Evolutionary conservation across 2,329 filamentous ascomycete species (phyloP), one percentile per base, ranked within the genome.

Genomic region (Lachnellula willkommii): DNA sequence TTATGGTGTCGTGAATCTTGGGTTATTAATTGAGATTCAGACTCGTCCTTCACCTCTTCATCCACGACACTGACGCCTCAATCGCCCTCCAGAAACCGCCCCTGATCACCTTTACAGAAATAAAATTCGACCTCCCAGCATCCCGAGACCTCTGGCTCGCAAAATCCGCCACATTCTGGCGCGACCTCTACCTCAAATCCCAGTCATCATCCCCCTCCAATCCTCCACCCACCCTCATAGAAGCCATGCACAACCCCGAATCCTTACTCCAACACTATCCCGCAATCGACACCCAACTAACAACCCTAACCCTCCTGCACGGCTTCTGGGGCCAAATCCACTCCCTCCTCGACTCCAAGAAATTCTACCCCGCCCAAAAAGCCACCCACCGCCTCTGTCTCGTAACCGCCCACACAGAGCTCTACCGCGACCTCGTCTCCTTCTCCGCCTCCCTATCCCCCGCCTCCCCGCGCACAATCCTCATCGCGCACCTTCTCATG

Each of bases 81-180:
- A 85, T 89, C 74, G 81, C 83, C 1, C 76, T 87, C 3, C 75
- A 87, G 54, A 83, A 80, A 20, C 84, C 81, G 56, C 83, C 84
- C 0, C 73, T 83, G 24, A 81, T 89, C 60, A 86, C 85, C 0
- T 89, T 88, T 63, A 78, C 83, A 0, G 87, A 90, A 63, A 72
- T 89, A 46, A 81, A 81, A 7, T 71, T 89, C 3, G 85, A 85
- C 1, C 69, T 90, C 0, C 87, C 87, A 0, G 80, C 80, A 57
- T 73, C 81, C 0, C 77, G 79, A 52, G 76, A 80, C 15, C 68
- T 90, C 2, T 90, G 87, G 87, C 77, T 82, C 46, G 86, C 87
- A 1, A 77, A 77, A 37, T 79, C 79, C 0, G 84, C 87, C 1
- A 67, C 73, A 20, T 79, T 83, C 57, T 90, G 87, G 86, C 88